phyloP scores from a whole-genome alignment of 371 early-diverging fungal genomes.

The Zychaea mexicana region DNA sequence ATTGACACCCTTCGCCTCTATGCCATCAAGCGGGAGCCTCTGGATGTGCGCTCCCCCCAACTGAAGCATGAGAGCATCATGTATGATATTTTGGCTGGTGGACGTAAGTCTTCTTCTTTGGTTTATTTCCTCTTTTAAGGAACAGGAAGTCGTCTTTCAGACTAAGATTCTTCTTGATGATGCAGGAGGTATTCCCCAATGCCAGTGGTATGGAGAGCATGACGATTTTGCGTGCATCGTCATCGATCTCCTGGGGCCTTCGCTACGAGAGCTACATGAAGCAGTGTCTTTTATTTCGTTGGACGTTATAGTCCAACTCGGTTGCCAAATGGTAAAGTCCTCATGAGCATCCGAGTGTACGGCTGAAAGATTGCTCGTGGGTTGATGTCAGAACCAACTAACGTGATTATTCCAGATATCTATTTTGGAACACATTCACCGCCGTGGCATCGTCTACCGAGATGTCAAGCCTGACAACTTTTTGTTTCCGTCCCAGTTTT shows the following conservation, averaged over 20 bases:
- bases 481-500: conserved; percentile 55
- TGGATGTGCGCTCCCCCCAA: conserved; percentile 48
- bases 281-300: conserved; percentile 46
- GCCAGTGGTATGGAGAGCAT: conserved; percentile 93
- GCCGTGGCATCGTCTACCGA: conserved; percentile 78
- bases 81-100: conserved; percentile 52
- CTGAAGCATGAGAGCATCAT: conserved; percentile 55
- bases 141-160: too few relatives aligned
- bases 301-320: conserved; percentile 53
- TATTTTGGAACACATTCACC: conserved; percentile 97
- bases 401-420: conserved; percentile 67
- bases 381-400: not conserved
- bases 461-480: conserved; percentile 99
- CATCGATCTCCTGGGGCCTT: conserved; percentile 97
- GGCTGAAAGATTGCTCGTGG: not conserved
- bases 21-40: conserved; percentile 59
- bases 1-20: conserved; percentile 46
- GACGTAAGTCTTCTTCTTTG: conserved; percentile 42
- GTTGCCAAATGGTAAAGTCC: conserved; percentile 57
- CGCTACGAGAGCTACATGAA: conserved; percentile 85
- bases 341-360: not conserved
- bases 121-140: not conserved
- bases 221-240: conserved; percentile 90
- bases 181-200: conserved; percentile 30
- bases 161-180: not conserved